Percentiles rank a stretch among this genome's conserved stretches.
Conservation (phyloP, 1,284 basidiomycete species). For the Xerocomus amazonicus region DNA sequence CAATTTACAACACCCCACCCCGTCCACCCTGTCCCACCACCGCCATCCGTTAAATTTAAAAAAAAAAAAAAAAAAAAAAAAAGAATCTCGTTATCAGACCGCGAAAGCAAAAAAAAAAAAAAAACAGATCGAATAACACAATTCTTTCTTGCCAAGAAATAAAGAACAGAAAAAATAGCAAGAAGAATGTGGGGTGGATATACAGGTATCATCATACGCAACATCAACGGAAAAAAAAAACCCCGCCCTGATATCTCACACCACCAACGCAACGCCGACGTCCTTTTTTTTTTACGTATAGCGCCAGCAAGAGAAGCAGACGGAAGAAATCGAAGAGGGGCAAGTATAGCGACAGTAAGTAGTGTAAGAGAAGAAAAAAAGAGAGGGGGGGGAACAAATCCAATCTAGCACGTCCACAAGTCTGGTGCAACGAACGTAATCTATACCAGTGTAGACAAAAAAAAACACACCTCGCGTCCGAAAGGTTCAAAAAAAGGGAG, state of each 20-base stretch:
- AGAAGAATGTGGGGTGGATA: not conserved
- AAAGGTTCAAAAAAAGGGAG: too few relatives aligned
- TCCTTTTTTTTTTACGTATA: not conserved
- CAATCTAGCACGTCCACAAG: not conserved
- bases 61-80: too few relatives aligned
- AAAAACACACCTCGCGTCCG: too few relatives aligned
- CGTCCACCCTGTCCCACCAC: too few relatives aligned
- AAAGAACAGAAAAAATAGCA: not conserved
- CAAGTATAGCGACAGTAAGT: not conserved
- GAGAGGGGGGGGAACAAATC: not conserved
- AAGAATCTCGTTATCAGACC: too few relatives aligned
- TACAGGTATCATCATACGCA: not conserved
- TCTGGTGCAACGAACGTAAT: too few relatives aligned
- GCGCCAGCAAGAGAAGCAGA: not conserved
- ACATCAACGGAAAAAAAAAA: too few relatives aligned
- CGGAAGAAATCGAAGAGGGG: not conserved
- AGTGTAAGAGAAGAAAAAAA: not conserved
- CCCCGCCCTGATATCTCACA: not conserved
- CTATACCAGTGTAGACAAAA: not conserved
- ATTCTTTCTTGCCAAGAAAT: not conserved
- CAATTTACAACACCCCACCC: too few relatives aligned
- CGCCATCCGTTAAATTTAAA: too few relatives aligned
- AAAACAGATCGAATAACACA: not conserved
- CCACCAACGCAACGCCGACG: not conserved
- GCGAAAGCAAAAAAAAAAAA: too few relatives aligned